Base-by-base conservation (phyloP, 1,139 yeast species). In the Saccharomycopsis crataegensis region DNA sequence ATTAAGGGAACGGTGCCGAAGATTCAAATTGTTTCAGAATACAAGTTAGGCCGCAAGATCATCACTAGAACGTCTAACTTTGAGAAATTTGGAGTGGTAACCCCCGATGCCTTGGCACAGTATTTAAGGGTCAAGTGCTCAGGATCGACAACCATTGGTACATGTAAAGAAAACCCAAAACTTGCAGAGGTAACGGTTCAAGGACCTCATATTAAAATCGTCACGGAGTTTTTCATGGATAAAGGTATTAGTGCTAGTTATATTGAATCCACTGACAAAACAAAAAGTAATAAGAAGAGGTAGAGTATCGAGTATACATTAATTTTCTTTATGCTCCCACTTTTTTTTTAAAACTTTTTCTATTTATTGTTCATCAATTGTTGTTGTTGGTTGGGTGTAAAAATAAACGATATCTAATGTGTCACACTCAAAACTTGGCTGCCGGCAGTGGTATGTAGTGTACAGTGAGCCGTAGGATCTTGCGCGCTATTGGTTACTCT, bases 71-170 rank as follows among this genome's bases (percentile, higher is more conserved):
- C 91, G 0, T 72, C 78, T 32, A 84, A 87, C 58, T 75, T 86
- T 59, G 96, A 88, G 60, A 71, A 73, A 5, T 93, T 81, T 67
- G 75, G 76, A 54, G 77, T 91, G 37, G 83, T 81, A 57, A 49
- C 57, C 3, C 79, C 90, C 0, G 82, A 78, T 42, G 72, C 74
- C 8, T 69, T 93, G 28, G 83, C 95, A 2, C 82, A 80, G 46
- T 86, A 82, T 52, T 68, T 93, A 58, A 79, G 86, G 59, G 80
- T 82, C 36, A 82, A 82, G 59, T 93, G 98, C 67, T 93, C 96
- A 17, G 96, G 96, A 0, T 86, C 97, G 0, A 78, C 95, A 0
- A 83, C 96, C 0, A 78, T 88, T 14, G 80, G 80, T 1, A 80
- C 75, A 43, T 72, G 76, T 45, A 72, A 75, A 12, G 78, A 76